Evolutionary conservation across 441 rosid genomes (phyloP), one percentile per base, ranked within the genome.

Genomic region (Adansonia grandidieri): DNA sequence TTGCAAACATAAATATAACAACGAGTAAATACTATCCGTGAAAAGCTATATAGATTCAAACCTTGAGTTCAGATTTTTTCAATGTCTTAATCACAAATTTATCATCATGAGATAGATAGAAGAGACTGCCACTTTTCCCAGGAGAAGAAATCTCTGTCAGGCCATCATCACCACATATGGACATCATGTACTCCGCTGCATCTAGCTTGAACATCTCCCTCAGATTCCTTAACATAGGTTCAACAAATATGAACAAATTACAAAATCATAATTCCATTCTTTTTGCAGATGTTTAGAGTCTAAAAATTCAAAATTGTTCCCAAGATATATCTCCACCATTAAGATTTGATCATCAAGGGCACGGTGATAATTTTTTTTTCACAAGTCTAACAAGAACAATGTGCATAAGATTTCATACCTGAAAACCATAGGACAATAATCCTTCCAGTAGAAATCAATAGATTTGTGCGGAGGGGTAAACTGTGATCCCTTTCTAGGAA

Each of bases 101-200:
- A 81, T 91, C 91, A 53, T 96, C 98, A 58, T 89, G 98, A 67
- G 99, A 96, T 71, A 91, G 91, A 87, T 91, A 97, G 82, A 97
- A 97, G 71, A 97, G 85, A 79, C 98, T 97, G 88, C 98, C 99
- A 77, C 98, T 94, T 89, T 97, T 97, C 78, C 99, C 98, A 0
- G 99, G 88, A 51, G 99, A 94, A 56, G 95, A 84, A 84, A 91
- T 82, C 87, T 92, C 95, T 77, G 90, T 89, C 61, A 97, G 84
- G 67, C 97, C 98, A 81, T 94, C 97, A 83, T 92, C 96, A 14
- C 98, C 98, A 82, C 99, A 97, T 68, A 96, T 94, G 80, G 99
- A 97, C 99, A 97, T 97, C 99, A 97, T 97, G 90, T 92, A 97
- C 79, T 97, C 99, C 8, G 98, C 99, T 62, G 98, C 97, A 91